These are phyloP conservation scores for Suhomyces wounanorum DNA, from an alignment of 1,139 yeast genomes.

Conservation along the genomic window DNA sequence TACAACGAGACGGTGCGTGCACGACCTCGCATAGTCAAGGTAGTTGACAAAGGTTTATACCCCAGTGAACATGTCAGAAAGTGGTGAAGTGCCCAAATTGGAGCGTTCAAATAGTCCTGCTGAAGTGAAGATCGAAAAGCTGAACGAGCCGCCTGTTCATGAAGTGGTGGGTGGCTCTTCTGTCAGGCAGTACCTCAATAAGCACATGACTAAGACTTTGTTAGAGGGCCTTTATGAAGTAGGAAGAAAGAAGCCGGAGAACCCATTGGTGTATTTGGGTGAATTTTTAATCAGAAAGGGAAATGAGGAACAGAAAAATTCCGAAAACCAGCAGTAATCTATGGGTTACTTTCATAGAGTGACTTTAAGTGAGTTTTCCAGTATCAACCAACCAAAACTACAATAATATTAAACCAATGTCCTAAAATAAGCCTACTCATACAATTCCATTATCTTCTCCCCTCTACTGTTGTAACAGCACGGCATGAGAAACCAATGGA, in stretches of 20 bases:
- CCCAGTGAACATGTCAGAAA: conserved; percentile 7
- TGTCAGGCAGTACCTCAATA: conserved; percentile 74
- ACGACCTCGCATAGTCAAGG: neutral
- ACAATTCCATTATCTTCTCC: too few species aligned
- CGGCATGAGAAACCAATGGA: too few species aligned
- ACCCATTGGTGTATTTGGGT: conserved; percentile 72
- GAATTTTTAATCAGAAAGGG: conserved; percentile 60
- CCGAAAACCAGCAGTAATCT: neutral
- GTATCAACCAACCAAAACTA: neutral
- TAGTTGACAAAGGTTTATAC: neutral
- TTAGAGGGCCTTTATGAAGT: conserved; percentile 69
- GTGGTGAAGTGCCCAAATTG: conserved; percentile 8
- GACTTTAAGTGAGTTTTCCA: too few species aligned
- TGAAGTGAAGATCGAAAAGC: conserved; percentile 6
- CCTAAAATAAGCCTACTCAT: neutral
- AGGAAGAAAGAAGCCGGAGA: conserved; percentile 59
- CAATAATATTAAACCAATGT: neutral
- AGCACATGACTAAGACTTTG: conserved; percentile 65
- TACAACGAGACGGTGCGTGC: neutral
- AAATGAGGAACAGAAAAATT: conserved; percentile 23
- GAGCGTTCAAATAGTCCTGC: conserved; percentile 6
- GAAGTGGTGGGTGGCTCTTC: conserved; percentile 82
- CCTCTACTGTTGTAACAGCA: too few species aligned
- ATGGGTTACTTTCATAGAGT: neutral
- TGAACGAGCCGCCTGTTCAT: conserved; percentile 31